A percentile compares a stretch with the other conserved stretches of the same genome.
These are phyloP conservation scores for Isoetes taiwanensis DNA, from an alignment of 75 land plant species.

Conservation along the genomic window DNA sequence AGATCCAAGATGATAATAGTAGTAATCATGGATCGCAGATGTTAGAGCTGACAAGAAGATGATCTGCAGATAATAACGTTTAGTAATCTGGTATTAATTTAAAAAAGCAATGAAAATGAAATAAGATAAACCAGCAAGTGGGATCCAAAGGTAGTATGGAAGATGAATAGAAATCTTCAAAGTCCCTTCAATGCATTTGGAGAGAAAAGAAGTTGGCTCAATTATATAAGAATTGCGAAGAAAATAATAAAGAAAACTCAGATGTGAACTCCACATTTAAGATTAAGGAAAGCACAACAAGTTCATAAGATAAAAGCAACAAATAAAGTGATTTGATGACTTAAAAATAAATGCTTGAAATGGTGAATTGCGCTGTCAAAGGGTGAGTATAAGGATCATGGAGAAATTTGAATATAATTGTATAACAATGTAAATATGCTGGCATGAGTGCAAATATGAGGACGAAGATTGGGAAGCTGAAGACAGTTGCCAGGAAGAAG, in stretches of 20 bases:
- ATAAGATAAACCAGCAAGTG: conserved; percentile 21
- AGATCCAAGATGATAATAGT: background rate
- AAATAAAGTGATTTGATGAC: background rate
- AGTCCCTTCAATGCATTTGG: conserved; percentile 28
- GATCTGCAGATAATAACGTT: background rate
- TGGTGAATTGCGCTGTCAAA: background rate
- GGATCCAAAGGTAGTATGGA: conserved; percentile 26
- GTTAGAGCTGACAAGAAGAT: background rate
- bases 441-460: no score
- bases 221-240: no score
- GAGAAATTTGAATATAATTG: no score
- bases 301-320: background rate
- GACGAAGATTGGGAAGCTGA: conserved; percentile 8
- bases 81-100: background rate
- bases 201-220: conserved; percentile 21
- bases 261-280: no score
- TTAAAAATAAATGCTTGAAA: background rate
- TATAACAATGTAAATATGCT: no score
- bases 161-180: conserved; percentile 26
- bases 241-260: no score
- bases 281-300: no score
- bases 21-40: background rate
- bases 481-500: conserved; percentile 2
- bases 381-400: no score
- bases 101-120: background rate